Evolutionary conservation across 345 rosid species (phyloP), one percentile per base, ranked within the genome.

Genomic region (Dimocarpus longan): DNA sequence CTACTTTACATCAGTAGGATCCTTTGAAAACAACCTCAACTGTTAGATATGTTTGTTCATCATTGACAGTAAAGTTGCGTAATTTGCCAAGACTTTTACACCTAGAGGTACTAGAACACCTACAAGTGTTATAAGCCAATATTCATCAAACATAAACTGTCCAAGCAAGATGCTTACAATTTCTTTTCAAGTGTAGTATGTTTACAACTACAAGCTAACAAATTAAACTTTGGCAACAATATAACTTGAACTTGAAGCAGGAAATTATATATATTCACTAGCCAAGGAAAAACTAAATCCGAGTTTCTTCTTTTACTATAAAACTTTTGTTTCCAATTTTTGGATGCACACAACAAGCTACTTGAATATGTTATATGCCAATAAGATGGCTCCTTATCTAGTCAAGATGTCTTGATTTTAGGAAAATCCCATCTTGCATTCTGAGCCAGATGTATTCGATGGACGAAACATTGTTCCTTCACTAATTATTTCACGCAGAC

Each of bases 231-330:
- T 6, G 39, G 24, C 15, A 71, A 50, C 8, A 69, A 39, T 24
- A 69, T 3, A 69, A 69, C 73, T 69, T 44, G 57, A 69, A 69
- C 73, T 69, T 69, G 39, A 69, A 44, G 57, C 37, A 10, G 26
- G 54, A 68, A 70, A 26, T 28, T 26, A 22, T 8, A 71, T 26
- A 39, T 50, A 13, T 52, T 70, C 40, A 70, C 40, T 70, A 15
- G 43, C 10, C n/a, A 50, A 37, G 11, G 10, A 28, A 40, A n/a
- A 50, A 69, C 54, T 50, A 19, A 71, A 71, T 3, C 11, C 3
- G 19, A 70, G 62, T 52, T 71, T 28, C 43, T 15, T 24, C 19
- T 10, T 42, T 1, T 21, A 8, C n/a, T 19, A 8, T 44, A 39
- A 6, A 42, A 68, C 50, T 43, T 68, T 52, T 68, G 21, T n/a